Evolutionary conservation across 2,329 filamentous ascomycete genomes (phyloP).

Genomic region (Alternaria sp.): DNA sequence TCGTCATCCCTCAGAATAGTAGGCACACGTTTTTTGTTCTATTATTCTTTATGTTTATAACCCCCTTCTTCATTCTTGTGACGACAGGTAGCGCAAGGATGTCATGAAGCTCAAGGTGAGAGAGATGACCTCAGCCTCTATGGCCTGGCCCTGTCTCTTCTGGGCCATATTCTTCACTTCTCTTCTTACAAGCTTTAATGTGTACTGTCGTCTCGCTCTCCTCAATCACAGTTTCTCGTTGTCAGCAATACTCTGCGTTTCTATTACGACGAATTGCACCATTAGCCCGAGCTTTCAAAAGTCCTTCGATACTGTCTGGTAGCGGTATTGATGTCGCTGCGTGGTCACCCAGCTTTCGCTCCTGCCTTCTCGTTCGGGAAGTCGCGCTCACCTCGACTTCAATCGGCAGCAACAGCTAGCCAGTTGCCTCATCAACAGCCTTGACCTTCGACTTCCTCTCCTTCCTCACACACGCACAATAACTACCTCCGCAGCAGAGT

Average conservation of each 20-base stretch:
- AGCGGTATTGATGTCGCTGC: neutral
- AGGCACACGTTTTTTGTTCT: neutral
- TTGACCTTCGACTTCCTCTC: neutral
- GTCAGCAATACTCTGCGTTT: neutral
- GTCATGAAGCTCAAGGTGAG: neutral
- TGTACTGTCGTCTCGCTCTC: neutral
- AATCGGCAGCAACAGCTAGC: neutral
- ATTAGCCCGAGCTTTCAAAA: no score
- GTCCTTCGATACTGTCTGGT: neutral
- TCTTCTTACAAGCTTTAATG: neutral
- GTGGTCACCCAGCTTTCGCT: neutral
- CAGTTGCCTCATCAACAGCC: neutral
- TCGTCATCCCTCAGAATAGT: neutral
- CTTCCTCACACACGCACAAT: neutral
- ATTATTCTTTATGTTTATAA: neutral
- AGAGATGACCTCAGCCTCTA: neutral
- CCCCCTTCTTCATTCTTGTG: neutral
- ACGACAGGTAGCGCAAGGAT: neutral
- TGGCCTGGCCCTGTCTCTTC: neutral
- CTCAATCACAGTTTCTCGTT: neutral
- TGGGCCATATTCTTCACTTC: neutral
- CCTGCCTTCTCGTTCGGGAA: neutral
- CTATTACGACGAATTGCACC: neutral
- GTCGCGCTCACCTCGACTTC: neutral
- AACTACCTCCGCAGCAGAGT: no score